Evolutionary conservation across 2,329 filamentous ascomycete genomes (phyloP), one percentile per base, ranked within the genome.

Genomic region (Pseudogymnoascus sp.): DNA sequence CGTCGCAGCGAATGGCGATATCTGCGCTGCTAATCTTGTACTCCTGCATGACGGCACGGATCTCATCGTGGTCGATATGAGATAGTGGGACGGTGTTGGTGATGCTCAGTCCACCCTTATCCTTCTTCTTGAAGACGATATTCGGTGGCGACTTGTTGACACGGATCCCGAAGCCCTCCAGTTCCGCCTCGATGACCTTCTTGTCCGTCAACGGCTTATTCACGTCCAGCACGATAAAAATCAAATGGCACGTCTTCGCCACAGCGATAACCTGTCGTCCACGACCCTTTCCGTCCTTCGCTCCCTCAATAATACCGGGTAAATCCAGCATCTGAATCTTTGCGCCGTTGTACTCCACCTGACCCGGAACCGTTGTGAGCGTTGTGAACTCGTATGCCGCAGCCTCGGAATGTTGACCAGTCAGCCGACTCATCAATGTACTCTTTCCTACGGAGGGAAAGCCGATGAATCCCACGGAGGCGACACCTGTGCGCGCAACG

Each of bases 101-200:
- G 73, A 99, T 94, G 73, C 90, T 92, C 73, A 99, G 86, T 37
- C 94, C 94, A 69, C 94, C 94, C 79, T 97, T 97, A 77, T 99
- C 94, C 82, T 99, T 99, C 82, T 99, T 99, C 79, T 88, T 95
- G 82, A 97, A 96, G n/a, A 94, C 90, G 72, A 99, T 99, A 75
- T 99, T 99, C 42, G 94, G 94, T 25, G 94, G 94, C 70, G 86
- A 79, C 80, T 97, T 99, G 82, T 99, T 99, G 80, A 97, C 93
- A 63, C 94, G 85, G 73, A 99, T 97, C 35, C 94, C 94, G 71
- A 99, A 99, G 6, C 94, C 94, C 75, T 99, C 94, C 74, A 99
- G 78, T 79, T 99, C 94, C 61, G 85, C 83, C 78, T 99, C 94
- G 72, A 99, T 99, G 67, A 99, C 83, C 65, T 91, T 86, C 81